Evolutionary conservation across 208 protist genomes (phyloP), one percentile per base, ranked within the genome.

Genomic region (Endotrypanum monterogeii): DNA sequence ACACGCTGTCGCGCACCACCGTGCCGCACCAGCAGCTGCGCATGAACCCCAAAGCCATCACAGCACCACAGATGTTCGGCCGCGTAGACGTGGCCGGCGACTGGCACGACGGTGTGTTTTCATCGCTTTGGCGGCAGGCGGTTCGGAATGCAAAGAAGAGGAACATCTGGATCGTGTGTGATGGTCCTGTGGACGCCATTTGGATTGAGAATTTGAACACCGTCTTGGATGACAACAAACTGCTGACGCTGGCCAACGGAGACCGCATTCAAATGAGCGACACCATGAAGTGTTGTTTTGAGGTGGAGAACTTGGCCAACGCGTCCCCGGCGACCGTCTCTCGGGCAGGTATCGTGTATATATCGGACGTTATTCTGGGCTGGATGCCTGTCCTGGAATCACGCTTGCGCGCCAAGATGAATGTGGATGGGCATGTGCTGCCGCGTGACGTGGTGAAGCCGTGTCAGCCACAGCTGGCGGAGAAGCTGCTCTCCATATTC

Each of bases 121-220:
- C 95, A 7, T 91, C 87, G 20, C 83, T 98, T 41, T 97, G 97
- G 91, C 91, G 96, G 60, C 84, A 90, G 80, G 93, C 91, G 54
- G 94, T 97, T 61, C 83, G 88, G 55, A 91, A 84, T 74, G 89
- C 92, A 37, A 98, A 96, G 88, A 97, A 96, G 80, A 83, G 87
- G 52, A 96, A 98, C 85, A 86, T 97, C 63, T 98, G 98, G 98
- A 96, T 99, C 71, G 82, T 98, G 30, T 98, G 98, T 70, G 98
- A 99, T 83, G 98, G 98, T 8, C 98, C 98, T n/a, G 98, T 99
- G 35, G 98, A 99, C 86, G 96, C 98, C 39, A 98, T 99, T 80
- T 99, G 98, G 98, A 99, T 99, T 89, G 98, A 99, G 88, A 99
- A 99, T 88, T 84, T 99, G 20, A 99, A 99, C 88, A 99, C 98